These are phyloP conservation scores for Ophiosphaerella korrae DNA, from an alignment of 2,329 filamentous ascomycete species.

Conservation along the genomic window DNA sequence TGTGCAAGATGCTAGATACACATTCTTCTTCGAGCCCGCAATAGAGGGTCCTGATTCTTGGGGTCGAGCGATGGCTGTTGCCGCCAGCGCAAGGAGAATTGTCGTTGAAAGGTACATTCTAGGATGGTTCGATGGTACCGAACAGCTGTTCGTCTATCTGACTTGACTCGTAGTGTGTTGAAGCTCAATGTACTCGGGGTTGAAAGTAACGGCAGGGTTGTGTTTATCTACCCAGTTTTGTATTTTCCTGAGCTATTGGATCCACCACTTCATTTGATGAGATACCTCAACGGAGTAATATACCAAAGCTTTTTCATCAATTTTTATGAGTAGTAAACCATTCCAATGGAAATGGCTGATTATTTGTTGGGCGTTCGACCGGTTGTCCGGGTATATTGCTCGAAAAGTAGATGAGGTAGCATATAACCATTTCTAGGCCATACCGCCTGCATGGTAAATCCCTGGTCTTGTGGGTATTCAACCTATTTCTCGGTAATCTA, in stretches of 20 bases:
- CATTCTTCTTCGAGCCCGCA: slow-evolving; percentile 11
- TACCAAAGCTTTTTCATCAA: slow-evolving; percentile 7
- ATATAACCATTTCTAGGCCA: slow-evolving; percentile 2
- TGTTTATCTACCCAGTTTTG: neutral
- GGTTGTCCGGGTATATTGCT: slow-evolving; percentile 5
- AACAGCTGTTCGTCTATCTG: neutral
- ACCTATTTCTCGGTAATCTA: slow-evolving; percentile 10
- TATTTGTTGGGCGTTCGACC: neutral
- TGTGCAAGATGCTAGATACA: slow-evolving; percentile 21
- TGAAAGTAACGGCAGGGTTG: slow-evolving; percentile 3
- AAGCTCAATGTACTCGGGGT: neutral
- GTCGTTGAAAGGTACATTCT: slow-evolving; percentile 4
- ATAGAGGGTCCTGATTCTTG: slow-evolving; percentile 1
- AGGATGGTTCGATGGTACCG: neutral
- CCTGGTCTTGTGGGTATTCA: neutral
- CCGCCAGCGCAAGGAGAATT: slow-evolving; percentile 2
- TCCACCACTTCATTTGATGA: neutral
- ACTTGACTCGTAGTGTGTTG: neutral
- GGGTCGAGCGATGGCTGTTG: slow-evolving; percentile 1
- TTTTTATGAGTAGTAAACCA: slow-evolving; percentile 1
- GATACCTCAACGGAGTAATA: neutral
- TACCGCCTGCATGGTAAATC: slow-evolving; percentile 8
- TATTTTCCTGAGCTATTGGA: neutral
- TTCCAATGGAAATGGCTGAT: neutral
- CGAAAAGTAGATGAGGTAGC: slow-evolving; percentile 1